Evolutionary conservation across 768 basidiomycete species (phyloP).

Genomic region (Favolaschia claudopus): DNA sequence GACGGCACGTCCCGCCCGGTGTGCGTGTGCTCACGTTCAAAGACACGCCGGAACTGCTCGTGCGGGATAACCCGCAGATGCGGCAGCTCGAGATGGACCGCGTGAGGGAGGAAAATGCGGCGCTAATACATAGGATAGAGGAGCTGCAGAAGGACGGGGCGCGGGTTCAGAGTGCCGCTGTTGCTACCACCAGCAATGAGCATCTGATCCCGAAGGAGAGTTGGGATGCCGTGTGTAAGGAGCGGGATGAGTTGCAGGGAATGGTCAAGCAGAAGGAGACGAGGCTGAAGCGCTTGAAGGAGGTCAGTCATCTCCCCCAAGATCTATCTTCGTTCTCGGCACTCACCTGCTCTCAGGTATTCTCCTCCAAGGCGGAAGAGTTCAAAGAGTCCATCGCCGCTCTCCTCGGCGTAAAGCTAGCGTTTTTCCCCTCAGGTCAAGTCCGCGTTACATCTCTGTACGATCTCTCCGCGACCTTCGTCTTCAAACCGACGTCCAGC

Average conservation of each 20-base stretch:
- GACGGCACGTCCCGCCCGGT: conserved; percentile 76
- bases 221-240: conserved; percentile 73
- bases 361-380: conserved; percentile 84
- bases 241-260: conserved; percentile 73
- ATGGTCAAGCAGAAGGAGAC: conserved; percentile 82
- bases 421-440: conserved; percentile 90
- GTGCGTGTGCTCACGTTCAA: conserved; percentile 71
- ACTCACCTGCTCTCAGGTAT: conserved; percentile 61
- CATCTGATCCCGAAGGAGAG: conserved; percentile 80
- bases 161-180: conserved; percentile 5
- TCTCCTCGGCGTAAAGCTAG: conserved; percentile 90
- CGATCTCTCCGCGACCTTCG: conserved; percentile 86
- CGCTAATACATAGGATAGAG: conserved; percentile 70
- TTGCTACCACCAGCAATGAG: conserved; percentile 23
- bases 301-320: conserved; percentile 54
- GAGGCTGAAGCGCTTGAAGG: conserved; percentile 76
- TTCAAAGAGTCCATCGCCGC: conserved; percentile 91
- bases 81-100: conserved; percentile 78
- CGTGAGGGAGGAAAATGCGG: conserved; percentile 84
- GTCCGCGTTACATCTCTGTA: conserved; percentile 91
- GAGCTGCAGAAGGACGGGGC: conserved; percentile 60
- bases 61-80: conserved; percentile 62
- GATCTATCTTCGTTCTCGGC: neutral
- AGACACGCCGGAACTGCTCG: conserved; percentile 85
- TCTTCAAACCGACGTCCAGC: conserved; percentile 70